phyloP scores from a whole-genome alignment of 306 rosid genomes.

The Vigna trinervia region DNA sequence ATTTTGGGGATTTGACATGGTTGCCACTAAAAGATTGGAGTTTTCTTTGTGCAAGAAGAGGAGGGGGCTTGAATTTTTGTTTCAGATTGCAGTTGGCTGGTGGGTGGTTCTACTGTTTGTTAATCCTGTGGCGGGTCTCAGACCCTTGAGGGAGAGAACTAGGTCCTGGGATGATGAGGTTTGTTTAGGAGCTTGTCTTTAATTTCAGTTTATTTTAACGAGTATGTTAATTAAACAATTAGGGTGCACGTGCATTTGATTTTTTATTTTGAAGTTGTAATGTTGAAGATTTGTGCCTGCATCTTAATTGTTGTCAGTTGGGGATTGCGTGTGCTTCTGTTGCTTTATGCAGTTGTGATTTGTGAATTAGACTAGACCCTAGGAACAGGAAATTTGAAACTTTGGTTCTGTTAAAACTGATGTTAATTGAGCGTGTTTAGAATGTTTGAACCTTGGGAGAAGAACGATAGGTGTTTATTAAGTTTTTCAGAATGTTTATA shows the following conservation, averaged over 20 bases:
- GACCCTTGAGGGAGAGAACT: slow-evolving; percentile 88
- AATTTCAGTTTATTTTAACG: slow-evolving; percentile 7
- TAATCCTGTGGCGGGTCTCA: slow-evolving; percentile 66
- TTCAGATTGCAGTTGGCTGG: slow-evolving; percentile 51
- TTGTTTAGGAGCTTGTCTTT: slow-evolving; percentile 41
- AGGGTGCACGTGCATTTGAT: slow-evolving; percentile 6
- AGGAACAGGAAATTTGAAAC: slow-evolving; percentile 9
- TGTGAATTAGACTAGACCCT: slow-evolving; percentile 32
- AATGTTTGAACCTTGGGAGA: not conserved
- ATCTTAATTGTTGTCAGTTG: slow-evolving; percentile 9
- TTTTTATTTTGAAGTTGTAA: not conserved
- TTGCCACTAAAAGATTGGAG: slow-evolving; percentile 45
- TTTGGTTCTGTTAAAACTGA: slow-evolving; percentile 4
- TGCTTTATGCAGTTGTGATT: slow-evolving; percentile 33
- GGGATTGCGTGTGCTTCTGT: not conserved
- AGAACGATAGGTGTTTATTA: not conserved
- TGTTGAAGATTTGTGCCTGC: slow-evolving; percentile 1
- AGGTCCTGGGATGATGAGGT: slow-evolving; percentile 97
- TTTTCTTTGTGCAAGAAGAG: slow-evolving; percentile 48
- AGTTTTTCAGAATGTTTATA: slow-evolving; percentile 11
- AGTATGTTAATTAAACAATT: slow-evolving; percentile 18
- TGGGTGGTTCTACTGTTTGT: slow-evolving; percentile 56
- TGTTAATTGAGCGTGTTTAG: slow-evolving; percentile 1
- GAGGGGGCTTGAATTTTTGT: slow-evolving; percentile 51
- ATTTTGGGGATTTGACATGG: slow-evolving; percentile 54